These are phyloP conservation scores for Herpotrichia juniperi DNA, from an alignment of 2,329 filamentous ascomycete genomes.

Conservation along the genomic window DNA sequence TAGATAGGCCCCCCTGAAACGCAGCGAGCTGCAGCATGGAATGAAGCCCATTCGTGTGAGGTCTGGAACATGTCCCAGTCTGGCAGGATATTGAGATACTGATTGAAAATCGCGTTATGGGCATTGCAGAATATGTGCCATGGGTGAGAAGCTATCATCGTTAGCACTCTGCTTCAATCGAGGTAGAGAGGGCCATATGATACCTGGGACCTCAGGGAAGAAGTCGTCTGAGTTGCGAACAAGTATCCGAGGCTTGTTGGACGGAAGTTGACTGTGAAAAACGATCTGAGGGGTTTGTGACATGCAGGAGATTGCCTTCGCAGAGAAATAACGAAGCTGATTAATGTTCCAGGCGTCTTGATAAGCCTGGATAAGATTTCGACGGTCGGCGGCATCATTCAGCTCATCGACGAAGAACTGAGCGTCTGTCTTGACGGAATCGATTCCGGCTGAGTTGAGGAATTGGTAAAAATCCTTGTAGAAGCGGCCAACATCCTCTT, in stretches of 20 bases:
- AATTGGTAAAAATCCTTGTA: conserved; percentile 94
- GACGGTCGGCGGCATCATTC: conserved; percentile 70
- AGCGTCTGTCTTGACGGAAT: conserved; percentile 90
- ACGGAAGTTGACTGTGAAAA: conserved; percentile 81
- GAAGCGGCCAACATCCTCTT: conserved; percentile 75
- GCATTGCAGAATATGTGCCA: conserved; percentile 98
- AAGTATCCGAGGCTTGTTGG: conserved; percentile 74
- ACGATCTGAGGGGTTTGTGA: conserved; percentile 85
- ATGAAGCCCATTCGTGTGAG: conserved; percentile 71
- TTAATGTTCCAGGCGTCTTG: conserved; percentile 86
- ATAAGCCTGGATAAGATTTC: conserved; percentile 74
- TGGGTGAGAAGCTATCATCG: conserved; percentile 68
- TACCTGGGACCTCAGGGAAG: conserved; percentile 75
- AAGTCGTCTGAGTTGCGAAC: conserved; percentile 91
- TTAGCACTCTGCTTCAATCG: background rate
- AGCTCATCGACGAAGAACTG: conserved; percentile 88
- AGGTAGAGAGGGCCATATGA: no score
- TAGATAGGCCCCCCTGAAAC: conserved; percentile 92
- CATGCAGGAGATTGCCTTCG: conserved; percentile 90
- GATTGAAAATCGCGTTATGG: conserved; percentile 81
- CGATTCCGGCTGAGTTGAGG: conserved; percentile 73
- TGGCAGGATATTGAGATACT: conserved; percentile 84
- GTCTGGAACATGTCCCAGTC: conserved; percentile 83
- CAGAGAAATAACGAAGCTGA: conserved; percentile 77
- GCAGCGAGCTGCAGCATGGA: conserved; percentile 89